Base-by-base conservation (phyloP, 441 rosid genomes). In the Erodium trifolium region DNA sequence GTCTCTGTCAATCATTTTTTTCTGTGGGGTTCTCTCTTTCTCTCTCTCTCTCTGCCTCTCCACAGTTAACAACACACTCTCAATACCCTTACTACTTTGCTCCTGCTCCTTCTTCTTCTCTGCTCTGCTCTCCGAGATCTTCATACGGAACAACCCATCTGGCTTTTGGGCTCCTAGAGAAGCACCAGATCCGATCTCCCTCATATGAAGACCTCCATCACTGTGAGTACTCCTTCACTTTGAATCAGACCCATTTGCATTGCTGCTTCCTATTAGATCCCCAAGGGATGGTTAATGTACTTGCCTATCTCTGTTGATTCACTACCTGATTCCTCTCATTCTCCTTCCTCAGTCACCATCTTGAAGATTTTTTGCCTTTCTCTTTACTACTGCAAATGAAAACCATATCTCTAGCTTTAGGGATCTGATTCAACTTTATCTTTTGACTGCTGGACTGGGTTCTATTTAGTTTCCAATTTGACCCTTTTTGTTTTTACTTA, bases 201-300 rank as follows among this genome's bases (percentile, higher is more conserved):
- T 86, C 96, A 78, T 84, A 93, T 90, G 97, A 91, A 77, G 98
- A 88, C 78, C 84, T 82, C 86, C 81, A 84, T 82, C 75, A 73
- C 79, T 83, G 97, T 89, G 77, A 87, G 93, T 83, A 68, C 60
- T 16, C 59, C 12, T 14, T 51, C 8, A n/a, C 18, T 53, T 53
- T 53, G 19, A 17, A 67, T 65, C 70, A 27, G 16, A 62, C 31
- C n/a, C 19, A 53, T 1, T 68, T 64, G 23, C 18, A 64, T 66
- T 31, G 68, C 18, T 53, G 7, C 60, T 53, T 71, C 45, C 29
- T 72, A 68, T 31, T 67, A 39, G 37, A 57, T 67, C 62, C 19
- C 2, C 70, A 66, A 31, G 70, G 3, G 12, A 11, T 43, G 11
- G 12, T 51, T 70, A 65, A 19, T 57, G 16, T 13, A 45, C 72